These are phyloP conservation scores for Tuber brumale DNA, from an alignment of 495 filamentous ascomycete species.

Conservation along the genomic window DNA sequence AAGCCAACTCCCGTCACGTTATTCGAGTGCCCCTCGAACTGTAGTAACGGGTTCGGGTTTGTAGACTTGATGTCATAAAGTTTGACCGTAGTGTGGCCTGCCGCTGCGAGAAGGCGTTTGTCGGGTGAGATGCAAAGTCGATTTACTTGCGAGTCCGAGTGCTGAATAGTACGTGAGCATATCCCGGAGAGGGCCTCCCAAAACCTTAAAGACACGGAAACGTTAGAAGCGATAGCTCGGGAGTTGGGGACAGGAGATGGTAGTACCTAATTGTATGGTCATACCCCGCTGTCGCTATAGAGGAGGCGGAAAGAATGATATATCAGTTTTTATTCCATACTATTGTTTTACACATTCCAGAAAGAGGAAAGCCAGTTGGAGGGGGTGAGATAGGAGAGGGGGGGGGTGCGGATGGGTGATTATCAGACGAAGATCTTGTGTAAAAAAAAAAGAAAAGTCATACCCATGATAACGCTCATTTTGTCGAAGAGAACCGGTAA, in stretches of 20 bases:
- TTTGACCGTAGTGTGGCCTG: slow-evolving; percentile 89
- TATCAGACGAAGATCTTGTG: neutral
- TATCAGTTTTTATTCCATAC: slow-evolving; percentile 20
- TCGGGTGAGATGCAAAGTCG: slow-evolving; percentile 96
- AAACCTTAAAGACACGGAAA: slow-evolving; percentile 54
- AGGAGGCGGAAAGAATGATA: slow-evolving; percentile 10
- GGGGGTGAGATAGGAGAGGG: neutral
- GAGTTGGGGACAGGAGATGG: slow-evolving; percentile 9
- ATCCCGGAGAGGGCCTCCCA: slow-evolving; percentile 98
- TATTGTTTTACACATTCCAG: slow-evolving; percentile 3
- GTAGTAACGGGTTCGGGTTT: slow-evolving; percentile 83
- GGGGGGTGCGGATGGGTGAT: neutral
- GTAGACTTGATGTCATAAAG: slow-evolving; percentile 96
- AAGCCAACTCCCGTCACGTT: slow-evolving; percentile 96
- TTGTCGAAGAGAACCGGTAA: slow-evolving; percentile 8
- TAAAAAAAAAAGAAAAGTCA: slow-evolving; percentile 6
- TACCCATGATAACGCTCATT: slow-evolving; percentile 42
- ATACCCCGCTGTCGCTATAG: slow-evolving; percentile 67
- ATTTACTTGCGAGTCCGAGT: slow-evolving; percentile 96
- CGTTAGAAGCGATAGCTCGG: slow-evolving; percentile 14
- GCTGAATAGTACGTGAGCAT: slow-evolving; percentile 94
- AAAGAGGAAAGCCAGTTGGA: neutral
- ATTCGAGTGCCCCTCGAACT: slow-evolving; percentile 89
- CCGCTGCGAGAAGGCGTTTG: slow-evolving; percentile 90
- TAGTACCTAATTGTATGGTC: slow-evolving; percentile 95